A percentile compares a stretch with the other conserved stretches of the same genome.
Conservation (phyloP, 179 eudicot species). For the Drosera spatulata region DNA sequence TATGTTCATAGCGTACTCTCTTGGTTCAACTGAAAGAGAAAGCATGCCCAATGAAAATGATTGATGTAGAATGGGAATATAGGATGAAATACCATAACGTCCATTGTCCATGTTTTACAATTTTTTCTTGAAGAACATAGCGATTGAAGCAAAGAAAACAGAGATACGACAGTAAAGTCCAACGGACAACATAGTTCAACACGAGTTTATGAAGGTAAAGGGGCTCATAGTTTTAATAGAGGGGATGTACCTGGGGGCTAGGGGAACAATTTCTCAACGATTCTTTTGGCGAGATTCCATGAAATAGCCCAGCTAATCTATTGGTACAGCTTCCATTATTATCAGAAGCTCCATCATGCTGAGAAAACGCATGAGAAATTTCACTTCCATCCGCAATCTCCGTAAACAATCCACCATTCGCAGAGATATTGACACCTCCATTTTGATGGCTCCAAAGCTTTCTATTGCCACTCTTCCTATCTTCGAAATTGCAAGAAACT, state of each 20-base stretch:
- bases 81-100: too few relatives aligned
- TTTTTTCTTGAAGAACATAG: too few relatives aligned
- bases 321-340: conserved; percentile 19
- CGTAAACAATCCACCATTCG: conserved; percentile 67
- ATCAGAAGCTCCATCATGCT: conserved; percentile 21
- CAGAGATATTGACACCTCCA: conserved; percentile 60
- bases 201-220: background rate
- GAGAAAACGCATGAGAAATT: conserved; percentile 16
- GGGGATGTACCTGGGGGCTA: conserved; percentile 68
- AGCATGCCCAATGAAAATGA: too few relatives aligned
- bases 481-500: conserved; percentile 22
- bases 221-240: background rate
- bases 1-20: too few relatives aligned
- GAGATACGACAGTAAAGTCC: background rate
- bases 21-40: too few relatives aligned
- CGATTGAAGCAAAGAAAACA: too few relatives aligned
- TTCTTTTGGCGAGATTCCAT: conserved; percentile 20
- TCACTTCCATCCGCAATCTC: conserved; percentile 27
- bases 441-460: conserved; percentile 62
- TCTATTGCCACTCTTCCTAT: conserved; percentile 35
- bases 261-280: conserved; percentile 43
- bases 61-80: too few relatives aligned
- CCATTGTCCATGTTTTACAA: too few relatives aligned
- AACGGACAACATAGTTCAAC: background rate
- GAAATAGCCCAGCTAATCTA: conserved; percentile 61